A percentile compares a stretch with the other conserved stretches of the same genome.
Evolutionary conservation across 495 filamentous ascomycete genomes (phyloP).

Genomic region (Podospora pseudopauciseta): DNA sequence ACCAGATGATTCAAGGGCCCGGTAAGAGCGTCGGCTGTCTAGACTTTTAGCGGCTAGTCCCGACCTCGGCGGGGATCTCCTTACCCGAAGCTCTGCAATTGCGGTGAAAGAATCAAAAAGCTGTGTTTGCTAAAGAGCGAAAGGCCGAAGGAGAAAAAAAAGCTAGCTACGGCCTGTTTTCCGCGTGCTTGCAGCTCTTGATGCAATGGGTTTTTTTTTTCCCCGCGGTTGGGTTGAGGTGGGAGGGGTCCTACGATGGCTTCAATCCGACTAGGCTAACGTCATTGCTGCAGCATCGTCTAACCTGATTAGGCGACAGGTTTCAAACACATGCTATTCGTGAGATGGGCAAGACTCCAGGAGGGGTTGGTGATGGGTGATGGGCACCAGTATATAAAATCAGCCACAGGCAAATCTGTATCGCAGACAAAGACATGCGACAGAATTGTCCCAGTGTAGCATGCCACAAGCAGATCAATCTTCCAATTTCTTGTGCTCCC

Average conservation of each 20-base stretch:
- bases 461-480: background rate
- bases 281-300: slow-evolving; percentile 32
- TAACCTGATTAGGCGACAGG: slow-evolving; percentile 13
- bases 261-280: slow-evolving; percentile 14
- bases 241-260: slow-evolving; percentile 2
- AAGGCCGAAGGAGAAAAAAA: background rate
- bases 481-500: background rate
- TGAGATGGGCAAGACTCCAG: background rate
- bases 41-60: slow-evolving; percentile 1
- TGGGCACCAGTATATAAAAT: background rate
- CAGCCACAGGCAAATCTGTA: background rate
- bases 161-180: slow-evolving; percentile 6
- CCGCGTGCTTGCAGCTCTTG: slow-evolving; percentile 2
- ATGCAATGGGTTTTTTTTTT: background rate
- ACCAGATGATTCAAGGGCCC: slow-evolving; percentile 12
- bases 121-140: background rate
- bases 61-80: background rate
- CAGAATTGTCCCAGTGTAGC: background rate
- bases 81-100: background rate
- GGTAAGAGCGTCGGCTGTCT: background rate
- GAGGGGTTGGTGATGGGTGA: background rate
- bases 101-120: background rate
- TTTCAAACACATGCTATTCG: background rate
- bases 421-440: background rate
- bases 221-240: background rate